These are phyloP conservation scores for Colletotrichum tabaci DNA, from an alignment of 2,329 filamentous ascomycete species.

Conservation along the genomic window DNA sequence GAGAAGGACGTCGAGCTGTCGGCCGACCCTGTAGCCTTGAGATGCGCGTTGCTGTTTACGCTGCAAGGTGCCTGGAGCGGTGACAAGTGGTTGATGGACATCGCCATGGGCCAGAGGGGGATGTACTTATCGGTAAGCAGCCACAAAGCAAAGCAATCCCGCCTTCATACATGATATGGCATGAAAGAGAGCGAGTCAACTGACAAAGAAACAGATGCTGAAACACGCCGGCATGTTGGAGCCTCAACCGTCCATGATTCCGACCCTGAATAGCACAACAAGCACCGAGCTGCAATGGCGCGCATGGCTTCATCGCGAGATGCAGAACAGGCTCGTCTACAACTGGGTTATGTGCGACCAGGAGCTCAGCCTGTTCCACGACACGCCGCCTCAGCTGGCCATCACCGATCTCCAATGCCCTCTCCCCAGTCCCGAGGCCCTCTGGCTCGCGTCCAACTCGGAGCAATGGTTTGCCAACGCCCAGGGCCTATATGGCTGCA, in stretches of 20 bases:
- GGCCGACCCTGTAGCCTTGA: slow-evolving; percentile 74
- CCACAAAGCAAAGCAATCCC: not conserved
- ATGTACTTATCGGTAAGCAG: slow-evolving; percentile 77
- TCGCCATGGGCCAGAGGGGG: slow-evolving; percentile 80
- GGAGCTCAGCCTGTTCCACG: slow-evolving; percentile 77
- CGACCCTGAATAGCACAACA: slow-evolving; percentile 58
- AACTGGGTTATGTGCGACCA: slow-evolving; percentile 84
- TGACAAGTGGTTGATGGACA: slow-evolving; percentile 85
- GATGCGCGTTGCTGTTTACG: slow-evolving; percentile 77
- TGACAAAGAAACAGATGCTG: slow-evolving; percentile 67
- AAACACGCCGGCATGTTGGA: slow-evolving; percentile 79
- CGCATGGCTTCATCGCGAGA: slow-evolving; percentile 76
- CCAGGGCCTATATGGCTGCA: slow-evolving; percentile 71
- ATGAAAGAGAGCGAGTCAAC: not conserved
- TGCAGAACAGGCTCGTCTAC: slow-evolving; percentile 78
- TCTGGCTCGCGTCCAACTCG: slow-evolving; percentile 74
- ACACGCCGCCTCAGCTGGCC: slow-evolving; percentile 73
- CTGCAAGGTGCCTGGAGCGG: slow-evolving; percentile 80
- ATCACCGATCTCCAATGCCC: slow-evolving; percentile 76
- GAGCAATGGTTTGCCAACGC: slow-evolving; percentile 72
- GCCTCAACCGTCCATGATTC: slow-evolving; percentile 60
- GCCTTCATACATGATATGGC: not conserved
- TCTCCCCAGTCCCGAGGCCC: slow-evolving; percentile 72
- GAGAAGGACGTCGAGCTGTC: slow-evolving; percentile 80
- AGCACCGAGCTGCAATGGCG: slow-evolving; percentile 70